Conservation (phyloP, 2,329 filamentous ascomycete species). For the Colletotrichum sublineola region DNA sequence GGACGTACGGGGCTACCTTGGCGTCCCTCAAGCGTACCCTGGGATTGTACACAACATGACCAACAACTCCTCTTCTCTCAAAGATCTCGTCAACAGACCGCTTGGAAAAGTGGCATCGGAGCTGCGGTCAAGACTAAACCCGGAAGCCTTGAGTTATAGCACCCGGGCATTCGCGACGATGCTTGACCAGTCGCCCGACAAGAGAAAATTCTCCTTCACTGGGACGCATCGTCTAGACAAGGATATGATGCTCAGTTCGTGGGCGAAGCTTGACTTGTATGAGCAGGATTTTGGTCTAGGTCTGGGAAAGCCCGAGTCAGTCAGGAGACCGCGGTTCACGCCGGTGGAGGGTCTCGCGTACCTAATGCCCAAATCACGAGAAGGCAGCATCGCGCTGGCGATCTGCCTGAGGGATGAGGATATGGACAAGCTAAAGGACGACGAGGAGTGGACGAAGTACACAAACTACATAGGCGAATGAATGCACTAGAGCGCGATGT, state of each 20-base stretch:
- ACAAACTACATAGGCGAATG: conserved; percentile 52
- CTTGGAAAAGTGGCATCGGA: conserved; percentile 42
- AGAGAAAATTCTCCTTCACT: conserved; percentile 51
- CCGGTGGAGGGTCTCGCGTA: conserved; percentile 63
- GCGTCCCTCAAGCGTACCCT: conserved; percentile 59
- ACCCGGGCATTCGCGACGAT: conserved; percentile 59
- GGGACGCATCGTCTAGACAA: conserved; percentile 52
- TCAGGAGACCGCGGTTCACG: conserved; percentile 61
- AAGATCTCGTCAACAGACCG: conserved; percentile 47
- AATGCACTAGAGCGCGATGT: neutral
- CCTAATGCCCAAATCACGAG: conserved; percentile 58
- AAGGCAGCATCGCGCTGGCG: conserved; percentile 59
- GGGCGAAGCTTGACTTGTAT: conserved; percentile 62
- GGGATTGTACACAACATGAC: conserved; percentile 63
- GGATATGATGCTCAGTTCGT: conserved; percentile 68
- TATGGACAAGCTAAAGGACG: conserved; percentile 57
- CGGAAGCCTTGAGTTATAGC: conserved; percentile 50
- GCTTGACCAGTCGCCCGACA: conserved; percentile 52
- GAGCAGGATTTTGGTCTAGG: conserved; percentile 61
- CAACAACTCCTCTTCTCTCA: conserved; percentile 51
- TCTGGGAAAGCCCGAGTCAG: conserved; percentile 60
- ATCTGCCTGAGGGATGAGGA: conserved; percentile 63
- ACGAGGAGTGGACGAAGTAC: conserved; percentile 58
- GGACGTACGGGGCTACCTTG: conserved; percentile 59
- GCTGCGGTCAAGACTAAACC: conserved; percentile 56